Evolutionary conservation across 768 basidiomycete species (phyloP).

Genomic region (Xerocomus potaroensis): DNA sequence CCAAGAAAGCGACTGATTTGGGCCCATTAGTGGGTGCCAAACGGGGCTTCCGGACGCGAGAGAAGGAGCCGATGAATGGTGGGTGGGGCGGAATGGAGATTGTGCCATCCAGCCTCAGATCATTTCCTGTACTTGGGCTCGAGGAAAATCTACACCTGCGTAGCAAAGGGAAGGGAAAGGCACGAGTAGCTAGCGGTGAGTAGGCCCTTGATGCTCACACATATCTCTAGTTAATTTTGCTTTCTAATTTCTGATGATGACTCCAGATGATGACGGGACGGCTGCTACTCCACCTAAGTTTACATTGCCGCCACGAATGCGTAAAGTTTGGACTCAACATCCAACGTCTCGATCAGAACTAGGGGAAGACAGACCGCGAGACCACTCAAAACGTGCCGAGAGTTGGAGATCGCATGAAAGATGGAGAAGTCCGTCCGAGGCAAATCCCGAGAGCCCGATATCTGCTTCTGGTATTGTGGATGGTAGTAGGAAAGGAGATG

Average conservation of each 20-base stretch:
- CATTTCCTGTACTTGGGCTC: constrained; percentile 11
- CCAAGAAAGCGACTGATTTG: constrained; percentile 37
- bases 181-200: constrained; percentile 21
- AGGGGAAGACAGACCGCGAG: constrained; percentile 2
- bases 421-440: constrained; percentile 18
- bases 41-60: constrained; percentile 60
- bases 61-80: constrained; percentile 50
- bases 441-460: constrained; percentile 19
- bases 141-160: constrained; percentile 6
- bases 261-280: constrained; percentile 8
- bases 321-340: constrained; percentile 42
- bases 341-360: background rate
- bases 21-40: constrained; percentile 60
- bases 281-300: constrained; percentile 13
- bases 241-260: background rate
- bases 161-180: constrained; percentile 19
- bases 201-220: background rate
- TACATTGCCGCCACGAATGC: constrained; percentile 59
- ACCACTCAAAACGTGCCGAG: constrained; percentile 1
- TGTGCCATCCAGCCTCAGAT: constrained; percentile 29
- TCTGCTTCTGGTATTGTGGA: constrained; percentile 9
- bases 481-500: background rate
- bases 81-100: constrained; percentile 65
- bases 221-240: background rate
- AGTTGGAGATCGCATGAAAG: constrained; percentile 16